Evolutionary conservation across 352 stramenopile species (phyloP).

Genomic region (Phytophthora crassamura): DNA sequence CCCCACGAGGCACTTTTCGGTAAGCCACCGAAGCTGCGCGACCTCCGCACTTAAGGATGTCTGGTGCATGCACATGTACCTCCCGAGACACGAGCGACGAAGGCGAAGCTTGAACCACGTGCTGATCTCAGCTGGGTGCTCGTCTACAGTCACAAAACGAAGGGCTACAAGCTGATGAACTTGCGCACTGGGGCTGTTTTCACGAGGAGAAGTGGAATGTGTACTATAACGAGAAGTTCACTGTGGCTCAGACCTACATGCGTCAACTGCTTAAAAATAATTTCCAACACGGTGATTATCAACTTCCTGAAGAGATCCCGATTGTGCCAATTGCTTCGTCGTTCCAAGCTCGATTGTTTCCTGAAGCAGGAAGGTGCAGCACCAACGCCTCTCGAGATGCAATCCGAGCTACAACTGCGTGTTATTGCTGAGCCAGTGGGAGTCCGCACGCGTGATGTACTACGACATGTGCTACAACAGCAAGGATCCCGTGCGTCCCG

Average conservation of each 20-base stretch:
- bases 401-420: background rate
- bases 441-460: too few relatives aligned
- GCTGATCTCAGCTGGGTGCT: conserved; percentile 6
- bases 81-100: background rate
- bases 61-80: conserved; percentile 15
- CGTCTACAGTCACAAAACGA: conserved; percentile 15
- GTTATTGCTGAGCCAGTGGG: background rate
- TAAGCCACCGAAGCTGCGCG: conserved; percentile 10
- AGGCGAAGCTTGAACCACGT: conserved; percentile 20
- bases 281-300: background rate
- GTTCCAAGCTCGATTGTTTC: conserved; percentile 1
- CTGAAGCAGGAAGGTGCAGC: background rate
- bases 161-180: conserved; percentile 24
- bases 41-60: conserved; percentile 21
- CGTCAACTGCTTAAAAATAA: conserved; percentile 11
- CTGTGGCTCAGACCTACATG: background rate
- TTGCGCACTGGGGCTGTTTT: conserved; percentile 10
- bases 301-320: conserved; percentile 6
- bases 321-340: conserved; percentile 7
- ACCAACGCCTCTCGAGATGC: background rate
- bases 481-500: too few relatives aligned
- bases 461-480: too few relatives aligned
- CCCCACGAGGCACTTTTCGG: conserved; percentile 19
- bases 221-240: conserved; percentile 16
- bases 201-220: conserved; percentile 15